Percentiles rank a stretch among this genome's conserved stretches.
Conservation (phyloP, 2,329 filamentous ascomycete genomes). For the Monosporascus sp. region DNA sequence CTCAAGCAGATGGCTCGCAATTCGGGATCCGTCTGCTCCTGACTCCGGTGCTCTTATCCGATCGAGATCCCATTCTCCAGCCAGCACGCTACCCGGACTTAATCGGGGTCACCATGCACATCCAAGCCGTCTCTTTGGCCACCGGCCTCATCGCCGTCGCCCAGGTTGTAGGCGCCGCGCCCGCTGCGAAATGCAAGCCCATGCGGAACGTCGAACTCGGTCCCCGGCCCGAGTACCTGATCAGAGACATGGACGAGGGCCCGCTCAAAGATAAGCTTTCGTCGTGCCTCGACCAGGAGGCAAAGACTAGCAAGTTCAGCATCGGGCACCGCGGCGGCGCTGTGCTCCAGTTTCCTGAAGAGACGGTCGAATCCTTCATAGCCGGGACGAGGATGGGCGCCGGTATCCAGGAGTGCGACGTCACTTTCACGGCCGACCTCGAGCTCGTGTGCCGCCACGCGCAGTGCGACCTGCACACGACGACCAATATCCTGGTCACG, state of each 20-base stretch:
- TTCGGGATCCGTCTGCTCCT: too few species aligned
- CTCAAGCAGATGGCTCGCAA: too few species aligned
- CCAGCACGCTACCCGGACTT: too few species aligned
- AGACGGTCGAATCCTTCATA: conserved; percentile 53
- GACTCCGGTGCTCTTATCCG: too few species aligned
- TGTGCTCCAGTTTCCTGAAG: conserved; percentile 59
- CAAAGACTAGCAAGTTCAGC: conserved; percentile 49
- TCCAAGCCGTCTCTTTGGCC: neutral
- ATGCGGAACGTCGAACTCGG: conserved; percentile 50
- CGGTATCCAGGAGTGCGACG: conserved; percentile 63
- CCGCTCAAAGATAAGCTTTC: conserved; percentile 55
- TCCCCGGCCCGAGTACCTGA: conserved; percentile 59
- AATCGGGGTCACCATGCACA: neutral
- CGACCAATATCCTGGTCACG: conserved; percentile 60
- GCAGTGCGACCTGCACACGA: conserved; percentile 64
- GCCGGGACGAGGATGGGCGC: conserved; percentile 64
- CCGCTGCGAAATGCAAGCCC: neutral
- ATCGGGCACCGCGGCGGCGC: conserved; percentile 60
- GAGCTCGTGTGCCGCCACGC: conserved; percentile 64
- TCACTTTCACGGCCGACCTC: conserved; percentile 59
- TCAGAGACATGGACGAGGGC: conserved; percentile 57
- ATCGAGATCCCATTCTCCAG: too few species aligned
- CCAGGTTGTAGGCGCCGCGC: conserved; percentile 7
- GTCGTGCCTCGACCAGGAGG: conserved; percentile 50
- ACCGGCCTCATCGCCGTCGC: conserved; percentile 1